Base-by-base conservation (phyloP, 2,329 filamentous ascomycete species). In the Cladosporium sp. region DNA sequence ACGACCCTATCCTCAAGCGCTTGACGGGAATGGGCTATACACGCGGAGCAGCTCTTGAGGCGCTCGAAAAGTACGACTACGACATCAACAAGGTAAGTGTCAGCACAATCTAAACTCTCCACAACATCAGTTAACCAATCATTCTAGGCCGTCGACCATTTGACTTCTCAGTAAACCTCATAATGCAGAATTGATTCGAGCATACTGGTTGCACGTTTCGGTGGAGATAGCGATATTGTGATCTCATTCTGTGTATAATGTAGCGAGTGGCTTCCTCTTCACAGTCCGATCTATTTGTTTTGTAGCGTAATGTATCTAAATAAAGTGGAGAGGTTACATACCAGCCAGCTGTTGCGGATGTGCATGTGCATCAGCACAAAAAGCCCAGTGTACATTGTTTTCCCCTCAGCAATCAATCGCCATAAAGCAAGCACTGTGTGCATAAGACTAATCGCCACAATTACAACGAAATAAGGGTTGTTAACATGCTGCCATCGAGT, bases 31-130 rank as follows among this genome's bases (percentile, higher is more conserved):
- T 97, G 92, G 93, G 93, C 0, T 97, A 95, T 71, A 76, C 85
- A 4, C 82, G 93, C 30, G 78, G 80, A 7, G 86, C 90, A 52
- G 89, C 91, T 15, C 77, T 97, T 37, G 80, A 81, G 51, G 93
- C 94, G 22, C 77, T 97, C 71, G 93, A 97, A 79, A 92, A 93
- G 74, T 96, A 89, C 72, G 92, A 97, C 76, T 97, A 97, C 76
- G 94, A 97, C 73, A 82, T 97, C 72, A 92, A 96, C 75, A 91
- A 90, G 84, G 93, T 96, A 77, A 77, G 86, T 79, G 40, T 51
- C 19, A 51, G 8, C 9, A 3, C 3, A 19, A 22, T 6, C 17
- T 8, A 9, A 34, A 5, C 14, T 12, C 3, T 7, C 17, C 17
- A 22, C 0, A 11, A 20, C 30, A 36, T 7, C 11, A 37, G 30